Evolutionary conservation across 2,329 filamentous ascomycete genomes (phyloP), one percentile per base, ranked within the genome.

Genomic region (Chaetoscypha palmicola): DNA sequence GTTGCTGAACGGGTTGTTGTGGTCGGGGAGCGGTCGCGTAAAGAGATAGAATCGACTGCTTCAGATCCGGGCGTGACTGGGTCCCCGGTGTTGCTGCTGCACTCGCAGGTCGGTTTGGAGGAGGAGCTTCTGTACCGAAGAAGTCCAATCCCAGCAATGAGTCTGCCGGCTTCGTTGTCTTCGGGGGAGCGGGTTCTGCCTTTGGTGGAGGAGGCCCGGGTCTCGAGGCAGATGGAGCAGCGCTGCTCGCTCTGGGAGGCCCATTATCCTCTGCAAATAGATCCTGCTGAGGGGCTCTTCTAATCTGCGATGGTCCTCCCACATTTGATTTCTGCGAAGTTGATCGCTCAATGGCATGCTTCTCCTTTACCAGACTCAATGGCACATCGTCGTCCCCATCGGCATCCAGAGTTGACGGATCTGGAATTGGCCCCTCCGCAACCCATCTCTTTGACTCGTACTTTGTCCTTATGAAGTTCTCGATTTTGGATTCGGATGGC

Each of bases 401-500:
- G 11, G 71, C 79, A 62, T 94, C 88, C 40, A 98, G 68, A 1
- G 85, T 86, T 2, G 86, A 76, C n/a, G 94, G 92, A 62, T 97
- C 89, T 4, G 94, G 94, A 62, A 94, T 91, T 4, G 81, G 81
- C 1, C 92, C 92, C 49, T 98, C 92, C 90, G 97, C 97, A n/a
- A 89, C 85, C 92, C 92, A 98, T 69, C 94, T 77, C 77, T 95
- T 97, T 42, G 92, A 85, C 65, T 98, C 92, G 66, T 98, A 98
- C 68, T 98, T 98, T 45, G 94, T 98, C 55, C 92, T 82, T 59
- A 98, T 97, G 62, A 98, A 98, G 72, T 97, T 98, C 75, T 98
- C 92, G 58, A 98, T 97, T 75, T 98, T 98, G 55, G 86, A 78
- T 70, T 98, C 94, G 17, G 91, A 95, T 1, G 92, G 92, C 36